These are phyloP conservation scores for Quercus tomentella DNA, from an alignment of 331 rosid species.

Conservation along the genomic window DNA sequence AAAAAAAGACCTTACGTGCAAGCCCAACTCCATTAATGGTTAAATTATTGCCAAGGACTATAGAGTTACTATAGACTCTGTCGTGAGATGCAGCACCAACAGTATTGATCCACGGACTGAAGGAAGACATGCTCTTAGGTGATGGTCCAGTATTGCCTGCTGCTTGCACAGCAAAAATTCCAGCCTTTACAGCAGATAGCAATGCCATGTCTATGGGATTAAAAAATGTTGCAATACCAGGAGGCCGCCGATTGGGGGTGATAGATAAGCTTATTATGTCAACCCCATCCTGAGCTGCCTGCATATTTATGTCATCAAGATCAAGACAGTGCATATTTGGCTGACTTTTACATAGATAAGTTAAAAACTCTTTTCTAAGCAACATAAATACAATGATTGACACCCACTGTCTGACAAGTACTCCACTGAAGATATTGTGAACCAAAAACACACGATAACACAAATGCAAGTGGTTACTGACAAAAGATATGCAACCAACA, in stretches of 20 bases:
- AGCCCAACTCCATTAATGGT: constrained; percentile 83
- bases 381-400: background rate
- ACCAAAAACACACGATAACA: background rate
- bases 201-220: constrained; percentile 98
- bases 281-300: constrained; percentile 99
- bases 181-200: constrained; percentile 85
- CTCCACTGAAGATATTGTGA: background rate
- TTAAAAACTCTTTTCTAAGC: background rate
- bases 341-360: background rate
- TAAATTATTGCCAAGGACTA: constrained; percentile 79
- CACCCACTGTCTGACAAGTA: background rate
- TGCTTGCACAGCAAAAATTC: constrained; percentile 97
- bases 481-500: background rate
- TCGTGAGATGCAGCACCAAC: constrained; percentile 95
- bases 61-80: constrained; percentile 71
- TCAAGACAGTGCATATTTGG: background rate
- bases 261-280: constrained; percentile 88
- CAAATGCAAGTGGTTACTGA: background rate
- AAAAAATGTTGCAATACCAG: constrained; percentile 89
- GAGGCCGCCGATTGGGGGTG: constrained; percentile 96
- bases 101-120: constrained; percentile 95
- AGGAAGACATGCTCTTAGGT: constrained; percentile 89
- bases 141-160: constrained; percentile 99
- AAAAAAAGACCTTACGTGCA: constrained; percentile 58
- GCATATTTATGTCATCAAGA: constrained; percentile 5